Base-by-base conservation (phyloP, 768 basidiomycete genomes). In the Mycena chlorophos region DNA sequence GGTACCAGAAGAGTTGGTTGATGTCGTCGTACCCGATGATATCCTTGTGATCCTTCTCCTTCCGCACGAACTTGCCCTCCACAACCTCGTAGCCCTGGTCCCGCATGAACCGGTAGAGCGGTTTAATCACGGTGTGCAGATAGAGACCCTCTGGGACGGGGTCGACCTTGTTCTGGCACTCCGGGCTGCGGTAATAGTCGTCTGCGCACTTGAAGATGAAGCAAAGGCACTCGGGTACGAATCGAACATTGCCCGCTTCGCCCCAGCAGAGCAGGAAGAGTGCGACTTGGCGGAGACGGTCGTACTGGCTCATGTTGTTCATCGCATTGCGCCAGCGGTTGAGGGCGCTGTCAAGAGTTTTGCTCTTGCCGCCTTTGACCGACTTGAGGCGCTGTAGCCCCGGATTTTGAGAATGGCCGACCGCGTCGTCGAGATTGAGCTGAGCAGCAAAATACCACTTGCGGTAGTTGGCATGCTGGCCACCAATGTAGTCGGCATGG, bases 121-220 rank as follows among this genome's bases (percentile, higher is more conserved):
- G 97, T 68, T 97, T 96, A 71, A 98, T 85, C 69, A 98, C 85
- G 2, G 88, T 81, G 55, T 90, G 84, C 50, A 99, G 84, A 73
- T 96, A 99, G 46, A 98, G 75, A 26, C 96, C 96, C 67, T 98
- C 97, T 10, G 91, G 90, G 2, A 98, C 91, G 4, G 95, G 89
- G 40, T 99, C 97, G 25, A 91, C 73, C 61, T 87, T 79, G 73
- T 92, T 96, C 75, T 99, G 97, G 69, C 97, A 99, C 69, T 98
- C 97, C 25, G 96, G 88, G 56, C 91, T 94, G 56, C 97, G 91
- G 72, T 99, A 99, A 70, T 98, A 98, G 75, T 99, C 97, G 72
- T 99, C 97, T 55, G 97, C 97, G 67, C 97, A 99, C 74, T 99
- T 99, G 87, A 98, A 98, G 68, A 99, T 96, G 82, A 98, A 99